Evolutionary conservation across 331 rosid species (phyloP).

Genomic region (Ulmus americana): DNA sequence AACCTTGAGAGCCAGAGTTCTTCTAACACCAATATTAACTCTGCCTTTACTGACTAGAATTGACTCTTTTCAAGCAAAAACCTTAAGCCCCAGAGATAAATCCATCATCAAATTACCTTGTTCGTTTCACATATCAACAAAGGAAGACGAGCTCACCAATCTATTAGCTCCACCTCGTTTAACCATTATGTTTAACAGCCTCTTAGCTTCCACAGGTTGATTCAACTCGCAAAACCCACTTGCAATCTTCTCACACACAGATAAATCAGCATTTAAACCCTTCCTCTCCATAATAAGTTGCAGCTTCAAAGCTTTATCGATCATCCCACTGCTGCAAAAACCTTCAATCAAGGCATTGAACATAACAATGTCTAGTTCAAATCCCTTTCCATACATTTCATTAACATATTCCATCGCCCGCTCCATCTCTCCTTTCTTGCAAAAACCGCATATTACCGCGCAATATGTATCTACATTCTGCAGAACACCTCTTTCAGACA

Average conservation of each 20-base stretch:
- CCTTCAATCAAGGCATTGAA: conserved; percentile 19
- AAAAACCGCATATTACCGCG: conserved; percentile 21
- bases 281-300: conserved; percentile 21
- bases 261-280: conserved; percentile 14
- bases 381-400: conserved; percentile 25
- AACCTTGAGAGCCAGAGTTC: too few species aligned
- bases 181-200: conserved; percentile 13
- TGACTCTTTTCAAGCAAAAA: too few species aligned
- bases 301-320: conserved; percentile 23
- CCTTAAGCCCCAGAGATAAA: too few species aligned
- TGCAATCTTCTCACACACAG: conserved; percentile 10
- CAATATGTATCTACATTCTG: conserved; percentile 25
- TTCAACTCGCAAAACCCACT: conserved; percentile 19
- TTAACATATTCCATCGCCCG: conserved; percentile 19
- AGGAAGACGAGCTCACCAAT: conserved; percentile 1
- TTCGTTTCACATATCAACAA: neutral
- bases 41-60: too few species aligned
- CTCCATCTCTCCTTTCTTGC: conserved; percentile 27
- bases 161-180: conserved; percentile 3
- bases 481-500: conserved; percentile 23
- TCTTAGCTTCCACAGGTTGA: conserved; percentile 20
- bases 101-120: neutral
- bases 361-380: conserved; percentile 13
- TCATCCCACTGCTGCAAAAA: conserved; percentile 23
- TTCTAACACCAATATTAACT: too few species aligned